Percentiles rank a stretch among this genome's conserved stretches.
Evolutionary conservation across 2,329 filamentous ascomycete species (phyloP).

Genomic region (Paecilomyces sp.): DNA sequence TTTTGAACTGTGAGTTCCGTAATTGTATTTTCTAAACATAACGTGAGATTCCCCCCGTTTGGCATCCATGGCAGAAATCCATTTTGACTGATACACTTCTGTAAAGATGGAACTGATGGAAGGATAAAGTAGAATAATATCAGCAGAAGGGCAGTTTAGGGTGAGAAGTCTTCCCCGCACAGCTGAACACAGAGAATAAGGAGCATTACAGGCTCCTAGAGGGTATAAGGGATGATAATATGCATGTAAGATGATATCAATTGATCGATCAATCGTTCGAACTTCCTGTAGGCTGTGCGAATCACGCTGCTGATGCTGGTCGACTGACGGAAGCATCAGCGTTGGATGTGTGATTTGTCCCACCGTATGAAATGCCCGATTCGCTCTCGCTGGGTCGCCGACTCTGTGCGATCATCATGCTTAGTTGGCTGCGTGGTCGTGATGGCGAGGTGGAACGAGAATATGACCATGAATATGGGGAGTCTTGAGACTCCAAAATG

Average conservation of each 20-base stretch:
- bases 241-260: not conserved
- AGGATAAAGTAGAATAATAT: too few species aligned
- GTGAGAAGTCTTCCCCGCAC: too few species aligned
- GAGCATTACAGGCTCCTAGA: too few species aligned
- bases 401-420: constrained; percentile 12
- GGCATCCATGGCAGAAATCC: too few species aligned
- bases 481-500: not conserved
- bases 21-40: too few species aligned
- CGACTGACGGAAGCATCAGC: not conserved
- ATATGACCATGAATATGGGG: not conserved
- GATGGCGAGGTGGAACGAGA: constrained; percentile 6
- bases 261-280: not conserved
- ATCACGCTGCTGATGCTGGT: not conserved
- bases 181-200: too few species aligned
- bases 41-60: too few species aligned
- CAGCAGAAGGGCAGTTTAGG: too few species aligned
- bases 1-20: too few species aligned
- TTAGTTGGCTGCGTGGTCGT: constrained; percentile 11
- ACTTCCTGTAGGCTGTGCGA: not conserved
- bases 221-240: not conserved
- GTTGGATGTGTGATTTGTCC: not conserved
- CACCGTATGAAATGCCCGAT: constrained; percentile 1
- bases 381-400: not conserved
- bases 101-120: too few species aligned
- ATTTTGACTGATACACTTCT: too few species aligned